phyloP scores from a whole-genome alignment of 2,329 filamentous ascomycete species.

The Lachnum nothofagi region DNA sequence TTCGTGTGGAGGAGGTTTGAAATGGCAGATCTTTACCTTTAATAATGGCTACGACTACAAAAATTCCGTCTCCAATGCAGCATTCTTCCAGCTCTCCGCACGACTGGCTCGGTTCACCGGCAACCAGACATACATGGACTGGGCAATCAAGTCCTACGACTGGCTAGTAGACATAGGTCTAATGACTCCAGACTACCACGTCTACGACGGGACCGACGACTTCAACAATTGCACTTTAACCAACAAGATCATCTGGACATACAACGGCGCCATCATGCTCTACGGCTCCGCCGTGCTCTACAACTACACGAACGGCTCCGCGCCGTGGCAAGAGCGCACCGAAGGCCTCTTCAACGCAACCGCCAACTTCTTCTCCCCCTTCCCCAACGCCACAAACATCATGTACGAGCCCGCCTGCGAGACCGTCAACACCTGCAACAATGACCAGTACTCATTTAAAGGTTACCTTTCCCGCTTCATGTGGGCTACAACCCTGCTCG shows the following conservation, averaged over 20 bases:
- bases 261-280: conserved; percentile 60
- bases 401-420: conserved; percentile 68
- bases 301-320: conserved; percentile 50
- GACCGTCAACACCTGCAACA: conserved; percentile 49
- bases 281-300: conserved; percentile 60
- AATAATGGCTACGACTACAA: conserved; percentile 81
- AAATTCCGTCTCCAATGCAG: conserved; percentile 74
- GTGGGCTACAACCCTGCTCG: conserved; percentile 52
- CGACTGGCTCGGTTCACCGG: conserved; percentile 66
- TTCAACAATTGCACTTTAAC: conserved; percentile 45
- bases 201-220: conserved; percentile 60
- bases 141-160: conserved; percentile 63
- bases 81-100: conserved; percentile 76
- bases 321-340: conserved; percentile 50
- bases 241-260: conserved; percentile 57
- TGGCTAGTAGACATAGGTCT: conserved; percentile 56
- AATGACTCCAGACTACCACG: conserved; percentile 48
- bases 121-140: conserved; percentile 60
- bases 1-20: conserved; percentile 65
- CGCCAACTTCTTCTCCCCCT: conserved; percentile 49
- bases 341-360: conserved; percentile 48
- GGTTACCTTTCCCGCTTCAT: conserved; percentile 62
- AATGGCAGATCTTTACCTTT: conserved; percentile 74
- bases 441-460: conserved; percentile 65
- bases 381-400: conserved; percentile 49